phyloP scores from a whole-genome alignment of 2,329 filamentous ascomycete genomes.

The Claviceps maximensis region DNA sequence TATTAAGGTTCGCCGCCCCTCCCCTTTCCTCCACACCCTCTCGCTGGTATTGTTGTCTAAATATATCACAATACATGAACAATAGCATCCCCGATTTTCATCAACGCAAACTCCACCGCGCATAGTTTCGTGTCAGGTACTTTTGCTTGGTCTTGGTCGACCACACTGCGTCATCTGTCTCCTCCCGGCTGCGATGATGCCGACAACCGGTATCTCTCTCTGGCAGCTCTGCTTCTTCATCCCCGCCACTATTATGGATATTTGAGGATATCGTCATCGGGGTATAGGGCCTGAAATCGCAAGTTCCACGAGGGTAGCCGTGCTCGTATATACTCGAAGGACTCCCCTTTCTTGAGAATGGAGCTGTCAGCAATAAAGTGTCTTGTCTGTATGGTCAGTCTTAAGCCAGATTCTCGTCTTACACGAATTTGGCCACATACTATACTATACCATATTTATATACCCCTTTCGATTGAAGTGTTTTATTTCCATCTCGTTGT shows the following conservation, averaged over 20 bases:
- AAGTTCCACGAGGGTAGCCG: neutral
- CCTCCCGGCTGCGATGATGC: neutral
- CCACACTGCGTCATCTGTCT: neutral
- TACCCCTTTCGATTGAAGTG: neutral
- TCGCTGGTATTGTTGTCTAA: constrained; percentile 1
- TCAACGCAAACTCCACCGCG: neutral
- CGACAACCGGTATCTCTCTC: neutral
- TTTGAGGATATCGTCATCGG: neutral
- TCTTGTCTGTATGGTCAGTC: neutral
- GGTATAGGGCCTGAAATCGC: neutral
- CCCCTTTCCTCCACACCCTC: too few relatives aligned
- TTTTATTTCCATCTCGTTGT: too few relatives aligned
- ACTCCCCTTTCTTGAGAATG: neutral
- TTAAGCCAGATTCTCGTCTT: neutral
- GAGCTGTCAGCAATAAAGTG: neutral
- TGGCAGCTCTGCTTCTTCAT: neutral
- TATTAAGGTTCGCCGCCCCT: neutral
- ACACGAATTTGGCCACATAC: neutral
- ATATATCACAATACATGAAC: neutral
- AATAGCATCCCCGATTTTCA: neutral
- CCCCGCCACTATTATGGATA: neutral
- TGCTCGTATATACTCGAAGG: neutral
- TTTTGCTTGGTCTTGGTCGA: neutral
- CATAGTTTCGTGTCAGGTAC: neutral
- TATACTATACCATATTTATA: neutral